A percentile compares a stretch with the other conserved stretches of the same genome.
Conservation (phyloP, 192 early-diverging fungal species). For the Coemansia sp. region DNA sequence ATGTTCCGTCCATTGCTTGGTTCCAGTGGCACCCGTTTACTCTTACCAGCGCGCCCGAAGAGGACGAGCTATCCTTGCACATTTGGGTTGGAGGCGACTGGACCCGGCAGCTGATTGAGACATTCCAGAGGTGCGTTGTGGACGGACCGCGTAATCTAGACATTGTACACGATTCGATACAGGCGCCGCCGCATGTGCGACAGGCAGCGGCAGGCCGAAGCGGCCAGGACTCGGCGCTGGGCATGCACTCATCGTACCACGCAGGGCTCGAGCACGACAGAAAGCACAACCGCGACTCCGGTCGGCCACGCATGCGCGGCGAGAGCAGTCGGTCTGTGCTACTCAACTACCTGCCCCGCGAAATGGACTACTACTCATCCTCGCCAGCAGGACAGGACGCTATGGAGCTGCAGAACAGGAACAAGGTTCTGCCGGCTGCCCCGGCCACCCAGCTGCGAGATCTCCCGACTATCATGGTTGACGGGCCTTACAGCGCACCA, state of each 20-base stretch:
- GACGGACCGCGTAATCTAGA: background rate
- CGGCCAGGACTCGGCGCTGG: background rate
- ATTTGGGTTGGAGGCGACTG: slow-evolving; percentile 73
- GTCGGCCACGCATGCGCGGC: background rate
- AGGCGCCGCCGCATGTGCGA: background rate
- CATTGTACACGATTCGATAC: slow-evolving; percentile 1
- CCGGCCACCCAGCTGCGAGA: slow-evolving; percentile 19
- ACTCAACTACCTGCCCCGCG: slow-evolving; percentile 20
- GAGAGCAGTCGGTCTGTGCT: slow-evolving; percentile 1
- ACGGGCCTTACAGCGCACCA: slow-evolving; percentile 81
- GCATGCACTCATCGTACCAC: background rate
- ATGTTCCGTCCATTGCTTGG: slow-evolving; percentile 62
- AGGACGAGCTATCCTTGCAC: slow-evolving; percentile 68
- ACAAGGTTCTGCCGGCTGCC: slow-evolving; percentile 12
- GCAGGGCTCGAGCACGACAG: no score
- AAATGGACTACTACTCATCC: slow-evolving; percentile 9
- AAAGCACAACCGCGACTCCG: slow-evolving; percentile 4
- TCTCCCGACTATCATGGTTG: slow-evolving; percentile 66
- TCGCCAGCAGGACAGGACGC: background rate
- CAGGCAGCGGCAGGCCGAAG: background rate
- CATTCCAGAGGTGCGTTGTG: slow-evolving; percentile 16
- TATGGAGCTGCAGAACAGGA: background rate
- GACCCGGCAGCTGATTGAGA: slow-evolving; percentile 54
- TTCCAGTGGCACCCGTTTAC: slow-evolving; percentile 84
- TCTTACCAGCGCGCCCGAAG: slow-evolving; percentile 73